Conservation (phyloP, 73 alveolate species). For the Tetrahymena elliotti region DNA sequence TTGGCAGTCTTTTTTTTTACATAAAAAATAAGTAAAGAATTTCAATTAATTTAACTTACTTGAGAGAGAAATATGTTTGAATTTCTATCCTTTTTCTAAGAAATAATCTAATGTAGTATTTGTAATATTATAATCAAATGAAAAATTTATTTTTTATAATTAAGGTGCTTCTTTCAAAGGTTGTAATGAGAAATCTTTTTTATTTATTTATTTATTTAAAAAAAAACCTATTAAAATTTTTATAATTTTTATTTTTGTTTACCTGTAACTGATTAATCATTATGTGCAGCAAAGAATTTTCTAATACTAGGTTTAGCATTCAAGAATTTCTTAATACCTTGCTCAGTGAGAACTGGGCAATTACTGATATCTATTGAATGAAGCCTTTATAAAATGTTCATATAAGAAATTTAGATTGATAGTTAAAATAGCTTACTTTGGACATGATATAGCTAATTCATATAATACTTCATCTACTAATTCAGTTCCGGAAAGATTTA, state of each 20-base stretch:
- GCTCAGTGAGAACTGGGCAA: conserved; percentile 16
- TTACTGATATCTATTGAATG: conserved; percentile 3
- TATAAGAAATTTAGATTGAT: not conserved
- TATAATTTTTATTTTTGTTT: not conserved
- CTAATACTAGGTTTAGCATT: not conserved
- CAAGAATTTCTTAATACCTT: conserved; percentile 12
- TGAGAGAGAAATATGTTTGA: not conserved
- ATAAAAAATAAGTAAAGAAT: not conserved
- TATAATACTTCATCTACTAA: conserved; percentile 29
- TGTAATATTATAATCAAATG: not conserved
- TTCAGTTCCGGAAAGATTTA: conserved; percentile 20
- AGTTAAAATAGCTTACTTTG: not conserved
- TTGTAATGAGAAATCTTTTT: not conserved
- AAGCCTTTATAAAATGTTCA: not conserved
- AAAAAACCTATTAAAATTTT: not conserved
- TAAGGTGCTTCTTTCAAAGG: not conserved
- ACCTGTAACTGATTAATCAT: conserved; percentile 5
- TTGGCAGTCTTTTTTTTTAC: not conserved
- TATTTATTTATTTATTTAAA: not conserved
- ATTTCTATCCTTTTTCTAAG: not conserved
- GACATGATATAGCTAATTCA: conserved; percentile 38
- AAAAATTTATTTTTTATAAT: not conserved
- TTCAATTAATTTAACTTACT: not conserved
- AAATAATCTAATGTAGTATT: not conserved
- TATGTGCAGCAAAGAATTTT: conserved; percentile 11